Percentiles rank a stretch among this genome's conserved stretches.
Conservation (phyloP, 176 grass and related monocot genomes). For the Hordeum marinum region DNA sequence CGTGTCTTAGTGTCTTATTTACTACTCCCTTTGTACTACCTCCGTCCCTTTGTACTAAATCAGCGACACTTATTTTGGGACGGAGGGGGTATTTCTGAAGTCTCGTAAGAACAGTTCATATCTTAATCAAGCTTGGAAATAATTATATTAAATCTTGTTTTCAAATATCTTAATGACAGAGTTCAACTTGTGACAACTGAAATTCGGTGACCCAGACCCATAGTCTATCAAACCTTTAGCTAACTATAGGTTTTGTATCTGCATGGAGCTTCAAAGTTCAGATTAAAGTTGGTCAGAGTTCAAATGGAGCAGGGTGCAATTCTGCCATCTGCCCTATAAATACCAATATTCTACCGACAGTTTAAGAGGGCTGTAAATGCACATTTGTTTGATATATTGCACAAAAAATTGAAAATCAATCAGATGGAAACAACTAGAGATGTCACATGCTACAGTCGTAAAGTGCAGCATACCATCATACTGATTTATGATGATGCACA, state of each 20-base stretch:
- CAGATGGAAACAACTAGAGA: background rate
- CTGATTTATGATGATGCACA: background rate
- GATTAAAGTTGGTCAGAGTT: too few relatives aligned
- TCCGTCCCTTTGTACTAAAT: too few relatives aligned
- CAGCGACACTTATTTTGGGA: too few relatives aligned
- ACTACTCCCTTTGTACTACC: too few relatives aligned
- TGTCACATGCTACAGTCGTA: background rate
- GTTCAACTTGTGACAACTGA: too few relatives aligned
- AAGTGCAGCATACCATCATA: background rate
- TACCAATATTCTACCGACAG: background rate
- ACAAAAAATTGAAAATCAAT: background rate
- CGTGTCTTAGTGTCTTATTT: background rate
- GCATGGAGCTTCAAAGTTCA: too few relatives aligned
- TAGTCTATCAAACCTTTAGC: too few relatives aligned
- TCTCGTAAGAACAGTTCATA: background rate
- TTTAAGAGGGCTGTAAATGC: background rate
- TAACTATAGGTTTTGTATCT: too few relatives aligned
- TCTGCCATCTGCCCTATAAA: constrained; percentile 5
- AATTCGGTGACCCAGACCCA: too few relatives aligned
- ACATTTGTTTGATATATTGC: background rate
- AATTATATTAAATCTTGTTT: background rate
- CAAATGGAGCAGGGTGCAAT: background rate
- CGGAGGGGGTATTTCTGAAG: background rate
- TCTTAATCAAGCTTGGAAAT: background rate
- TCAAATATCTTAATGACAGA: too few relatives aligned